These are phyloP conservation scores for Auriscalpium microsporum DNA, from an alignment of 768 basidiomycete genomes.

Conservation along the genomic window DNA sequence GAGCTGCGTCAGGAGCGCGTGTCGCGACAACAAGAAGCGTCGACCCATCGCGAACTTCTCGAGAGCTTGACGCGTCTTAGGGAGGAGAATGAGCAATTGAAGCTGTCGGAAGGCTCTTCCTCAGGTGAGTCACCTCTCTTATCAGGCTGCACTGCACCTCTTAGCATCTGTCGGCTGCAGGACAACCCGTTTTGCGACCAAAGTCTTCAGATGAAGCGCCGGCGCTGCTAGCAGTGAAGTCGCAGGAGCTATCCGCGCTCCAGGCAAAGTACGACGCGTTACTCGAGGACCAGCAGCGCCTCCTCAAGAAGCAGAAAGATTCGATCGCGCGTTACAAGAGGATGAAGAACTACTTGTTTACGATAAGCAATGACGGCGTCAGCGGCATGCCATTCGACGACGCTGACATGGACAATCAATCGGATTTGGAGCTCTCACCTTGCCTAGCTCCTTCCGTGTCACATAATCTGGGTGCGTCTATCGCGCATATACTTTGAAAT, in stretches of 20 bases:
- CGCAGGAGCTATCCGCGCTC: background rate
- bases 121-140: background rate
- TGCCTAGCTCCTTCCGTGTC: no score
- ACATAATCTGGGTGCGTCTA: no score
- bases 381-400: background rate
- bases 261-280: background rate
- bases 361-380: background rate
- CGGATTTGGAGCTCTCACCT: no score
- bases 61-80: background rate
- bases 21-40: background rate
- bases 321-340: conserved; percentile 4
- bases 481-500: no score
- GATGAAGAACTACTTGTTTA: conserved; percentile 6
- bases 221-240: background rate
- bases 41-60: background rate
- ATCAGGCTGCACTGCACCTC: no score
- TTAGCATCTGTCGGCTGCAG: no score
- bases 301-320: background rate
- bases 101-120: background rate
- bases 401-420: background rate
- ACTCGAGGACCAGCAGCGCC: background rate
- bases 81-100: background rate
- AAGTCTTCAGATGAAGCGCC: no score
- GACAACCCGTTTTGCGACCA: no score
- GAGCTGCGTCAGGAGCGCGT: background rate